Base-by-base conservation (phyloP, 148 eudicot species). In the Agrostemma githago region DNA sequence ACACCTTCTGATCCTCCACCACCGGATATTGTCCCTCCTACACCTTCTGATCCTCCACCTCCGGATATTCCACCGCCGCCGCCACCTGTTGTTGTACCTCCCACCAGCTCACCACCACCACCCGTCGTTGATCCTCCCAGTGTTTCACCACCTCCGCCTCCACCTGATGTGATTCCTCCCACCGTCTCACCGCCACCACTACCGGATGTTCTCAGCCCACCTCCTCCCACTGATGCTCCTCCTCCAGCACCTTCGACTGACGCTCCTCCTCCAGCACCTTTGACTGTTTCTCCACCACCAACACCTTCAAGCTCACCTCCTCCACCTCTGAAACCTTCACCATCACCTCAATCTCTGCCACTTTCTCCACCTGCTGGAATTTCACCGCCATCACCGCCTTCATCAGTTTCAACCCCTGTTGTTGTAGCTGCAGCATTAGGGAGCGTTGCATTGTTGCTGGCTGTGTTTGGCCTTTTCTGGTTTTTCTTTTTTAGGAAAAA, bases 341-440 rank as follows among this genome's bases (percentile, higher is more conserved):
- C 34, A 26, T 26, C 34, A 26, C 34, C 34, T 26, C 34, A 26
- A 26, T 26, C 34, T 26, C 34, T 26, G 5, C 17, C 84, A 0
- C 17, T 80, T 3, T 26, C 34, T 26, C 57, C 81, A 2, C 48
- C 81, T 0, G 5, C 56, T 20, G 6, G 72, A 26, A 26, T 26
- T 3, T 53, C 82, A 53, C 68, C 84, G 37, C 77, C 82, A 3
- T 70, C 76, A 76, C 60, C 83, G 9, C 54, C 14, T 10, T 14
- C 80, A 16, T 78, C 90, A 56, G 76, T 81, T n/a, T 82, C 72
- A 4, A 11, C 60, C 81, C 53, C 73, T 79, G 42, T 51, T 57
- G 79, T 86, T 2, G 87, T 80, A 37, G 96, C 88, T 44, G 83
- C 85, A 37, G 88, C 87, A 4, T 57, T 89, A 6, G 96, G 88